Base-by-base conservation (phyloP, 169 alveolate species). In the Plasmodium berghei region DNA sequence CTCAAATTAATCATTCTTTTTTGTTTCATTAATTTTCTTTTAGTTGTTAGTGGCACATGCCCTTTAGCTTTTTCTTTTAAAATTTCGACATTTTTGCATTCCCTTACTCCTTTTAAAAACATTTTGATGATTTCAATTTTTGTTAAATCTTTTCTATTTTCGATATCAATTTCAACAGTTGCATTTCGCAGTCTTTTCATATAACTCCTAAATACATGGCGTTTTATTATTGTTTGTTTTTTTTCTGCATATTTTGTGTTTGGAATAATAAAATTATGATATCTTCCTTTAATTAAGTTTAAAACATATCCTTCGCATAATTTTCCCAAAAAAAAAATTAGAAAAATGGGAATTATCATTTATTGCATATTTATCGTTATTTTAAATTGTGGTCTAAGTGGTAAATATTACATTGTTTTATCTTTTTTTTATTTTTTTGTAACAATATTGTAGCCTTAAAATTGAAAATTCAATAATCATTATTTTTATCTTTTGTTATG, bases 101-200 rank as follows among this genome's bases (percentile, higher is more conserved):
- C 91, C 28, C 59, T 85, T 5, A 85, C 91, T 1, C 91, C 91
- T 59, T 85, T 85, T 48, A 85, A 58, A 70, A 85, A 85, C 86
- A 85, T 85, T 85, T 85, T 85, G 22, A 85, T 85, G 56, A 85
- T 69, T 58, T 85, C 91, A 0, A 58, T 20, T 28, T 85, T 85
- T 0, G 91, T 58, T 70, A 85, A 85, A 16, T 85, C 91, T 70
- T 85, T 85, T 54, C 91, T 56, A 72, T 85, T 85, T 28, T 69
- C 87, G 4, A 85, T 18, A 62, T 85, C 91, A 62, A 85, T 85
- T 70, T 70, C 87, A 9, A 85, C 91, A 20, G 75, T 40, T 10
- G 91, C 91, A 63, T 85, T 85, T 71, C 91, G 70, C 14, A 85
- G 52, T 20, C 91, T 34, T 71, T 85, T 85, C 91, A 85, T 85